Evolutionary conservation across 169 alveolate genomes (phyloP), one percentile per base, ranked within the genome.

Genomic region (Babesia bigemina): DNA sequence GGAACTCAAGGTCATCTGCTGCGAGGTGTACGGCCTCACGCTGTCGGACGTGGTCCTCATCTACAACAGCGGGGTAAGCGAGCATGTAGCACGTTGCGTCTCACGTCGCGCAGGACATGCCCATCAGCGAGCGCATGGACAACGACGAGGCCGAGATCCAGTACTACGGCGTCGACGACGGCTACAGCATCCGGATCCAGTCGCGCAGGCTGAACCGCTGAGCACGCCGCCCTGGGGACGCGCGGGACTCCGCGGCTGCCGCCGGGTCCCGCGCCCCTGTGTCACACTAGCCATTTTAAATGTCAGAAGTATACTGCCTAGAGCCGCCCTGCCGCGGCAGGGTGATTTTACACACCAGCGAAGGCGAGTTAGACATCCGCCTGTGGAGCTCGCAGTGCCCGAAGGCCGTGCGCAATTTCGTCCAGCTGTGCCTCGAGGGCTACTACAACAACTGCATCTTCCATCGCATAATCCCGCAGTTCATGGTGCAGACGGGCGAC

Each of bases 261-360:
- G 13, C 29, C 42, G n/a, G 9, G 16, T 10, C 7, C 14, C 22
- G n/a, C 57, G 4, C 28, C 21, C 19, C 4, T 17, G 33, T 33
- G 39, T 14, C 33, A 62, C 57, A 11, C 33, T 7, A 26, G 33
- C 39, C 33, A 36, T 7, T 12, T 63, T 29, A 22, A 79, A 94
- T 94, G 98, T 91, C 96, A 22, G 93, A 83, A 22, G 91, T 86
- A n/a, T 93, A 92, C 69, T 70, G 85, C 36, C 77, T 79, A n/a
- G 97, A 93, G 79, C 98, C 98, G 17, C 94, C 96, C n/a, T 93
- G 96, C 42, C 76, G 92, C 29, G 98, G 98, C 29, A 92, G 94
- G 79, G 96, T 95, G 11, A 93, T 95, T 9, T 36, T 96, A n/a
- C 92, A 91, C 78, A 96, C 99, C 22, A 86, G 92, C 45, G 86